A percentile compares a stretch with the other conserved stretches of the same genome.
phyloP scores from a whole-genome alignment of 129 eudicot species.

The Arctium lappa region DNA sequence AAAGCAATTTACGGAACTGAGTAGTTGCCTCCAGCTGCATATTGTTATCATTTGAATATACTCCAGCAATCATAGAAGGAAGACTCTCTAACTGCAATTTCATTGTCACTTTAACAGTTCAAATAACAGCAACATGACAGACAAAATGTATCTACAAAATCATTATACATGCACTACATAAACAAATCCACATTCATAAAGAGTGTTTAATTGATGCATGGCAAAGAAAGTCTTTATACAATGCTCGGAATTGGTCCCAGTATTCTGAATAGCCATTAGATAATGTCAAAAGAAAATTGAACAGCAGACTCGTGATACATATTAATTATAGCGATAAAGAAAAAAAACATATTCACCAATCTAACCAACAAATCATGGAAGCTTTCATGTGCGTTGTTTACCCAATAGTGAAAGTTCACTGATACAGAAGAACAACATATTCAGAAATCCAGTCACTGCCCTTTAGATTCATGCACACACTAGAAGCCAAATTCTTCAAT shows the following conservation, averaged over 20 bases:
- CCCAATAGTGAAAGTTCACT: background rate
- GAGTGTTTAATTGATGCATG: background rate
- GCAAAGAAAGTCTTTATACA: conserved; percentile 5
- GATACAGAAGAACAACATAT: background rate
- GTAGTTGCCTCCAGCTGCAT: conserved; percentile 88
- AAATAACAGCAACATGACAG: conserved; percentile 1
- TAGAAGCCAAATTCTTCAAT: background rate
- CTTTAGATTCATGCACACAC: background rate
- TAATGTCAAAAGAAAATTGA: background rate
- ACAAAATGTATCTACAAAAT: conserved; percentile 14
- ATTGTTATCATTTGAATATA: conserved; percentile 56
- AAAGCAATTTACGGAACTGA: conserved; percentile 87
- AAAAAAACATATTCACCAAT: conserved; percentile 6
- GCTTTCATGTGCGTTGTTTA: background rate
- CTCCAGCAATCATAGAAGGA: conserved; percentile 80
- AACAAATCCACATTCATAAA: background rate
- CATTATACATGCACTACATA: background rate
- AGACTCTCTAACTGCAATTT: conserved; percentile 70
- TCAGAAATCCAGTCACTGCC: background rate
- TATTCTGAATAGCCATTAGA: background rate
- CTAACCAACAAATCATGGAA: background rate
- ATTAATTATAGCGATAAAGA: background rate
- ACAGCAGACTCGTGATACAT: background rate
- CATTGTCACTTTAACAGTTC: conserved; percentile 3
- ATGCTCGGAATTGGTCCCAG: background rate